Evolutionary conservation across 345 rosid species (phyloP).

Genomic region (Boechera divaricarpa): DNA sequence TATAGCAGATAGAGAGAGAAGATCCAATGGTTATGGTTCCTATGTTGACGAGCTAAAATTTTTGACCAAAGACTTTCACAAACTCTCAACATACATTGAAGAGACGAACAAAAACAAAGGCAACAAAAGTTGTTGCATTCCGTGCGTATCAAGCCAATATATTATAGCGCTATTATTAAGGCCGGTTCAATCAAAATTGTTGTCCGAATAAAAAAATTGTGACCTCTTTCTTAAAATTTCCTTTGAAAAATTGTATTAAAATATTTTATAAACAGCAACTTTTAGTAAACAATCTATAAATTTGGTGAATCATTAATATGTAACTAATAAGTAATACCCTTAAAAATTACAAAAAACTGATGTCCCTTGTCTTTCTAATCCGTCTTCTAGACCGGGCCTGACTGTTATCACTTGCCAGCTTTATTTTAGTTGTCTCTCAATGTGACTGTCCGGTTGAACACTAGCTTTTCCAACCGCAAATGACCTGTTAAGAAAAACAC

Average conservation of each 20-base stretch:
- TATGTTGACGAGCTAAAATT: conserved; percentile 22
- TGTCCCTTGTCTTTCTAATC: background rate
- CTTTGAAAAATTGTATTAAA: no score
- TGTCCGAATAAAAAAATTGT: no score
- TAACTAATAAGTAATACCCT: background rate
- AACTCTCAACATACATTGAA: conserved; percentile 10
- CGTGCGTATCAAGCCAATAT: conserved; percentile 3
- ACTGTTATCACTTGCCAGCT: conserved; percentile 47
- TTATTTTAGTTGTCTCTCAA: conserved; percentile 51
- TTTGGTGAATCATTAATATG: background rate
- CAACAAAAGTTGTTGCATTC: conserved; percentile 2
- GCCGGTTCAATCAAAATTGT: no score
- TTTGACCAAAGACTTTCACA: conserved; percentile 42
- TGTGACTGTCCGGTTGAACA: conserved; percentile 73
- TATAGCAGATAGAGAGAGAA: conserved; percentile 32
- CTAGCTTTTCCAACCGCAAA: conserved; percentile 65
- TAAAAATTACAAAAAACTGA: background rate
- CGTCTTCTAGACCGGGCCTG: background rate
- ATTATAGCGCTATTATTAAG: background rate
- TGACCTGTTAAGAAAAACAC: conserved; percentile 52
- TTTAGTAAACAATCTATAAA: background rate
- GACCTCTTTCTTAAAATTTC: background rate
- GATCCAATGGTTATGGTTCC: conserved; percentile 29
- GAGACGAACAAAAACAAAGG: background rate
- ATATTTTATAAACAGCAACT: background rate